Evolutionary conservation across 768 basidiomycete genomes (phyloP).

Genomic region (Pisolithus microcarpus): DNA sequence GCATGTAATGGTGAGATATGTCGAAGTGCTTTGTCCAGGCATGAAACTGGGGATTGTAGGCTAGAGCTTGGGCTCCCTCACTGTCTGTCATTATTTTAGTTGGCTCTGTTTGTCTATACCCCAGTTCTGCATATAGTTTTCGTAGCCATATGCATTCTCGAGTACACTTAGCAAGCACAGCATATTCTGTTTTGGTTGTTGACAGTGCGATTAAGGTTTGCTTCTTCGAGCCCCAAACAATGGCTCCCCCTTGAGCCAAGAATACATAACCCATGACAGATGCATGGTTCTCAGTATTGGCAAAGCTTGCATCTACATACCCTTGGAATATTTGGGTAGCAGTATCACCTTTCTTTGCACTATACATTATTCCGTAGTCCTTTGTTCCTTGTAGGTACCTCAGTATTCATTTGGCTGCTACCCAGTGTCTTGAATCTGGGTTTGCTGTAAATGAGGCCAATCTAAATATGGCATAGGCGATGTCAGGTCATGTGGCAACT

Average conservation of each 20-base stretch:
- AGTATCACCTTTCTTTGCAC: not conserved
- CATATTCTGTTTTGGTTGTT: conserved; percentile 1
- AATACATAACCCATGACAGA: conserved; percentile 21
- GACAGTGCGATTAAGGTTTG: too few species aligned
- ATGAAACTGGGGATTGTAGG: conserved; percentile 1
- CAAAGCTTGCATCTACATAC: conserved; percentile 15
- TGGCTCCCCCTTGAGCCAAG: conserved; percentile 5
- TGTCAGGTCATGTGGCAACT: conserved; percentile 8
- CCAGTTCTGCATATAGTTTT: conserved; percentile 28
- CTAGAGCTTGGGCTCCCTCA: conserved; percentile 22
- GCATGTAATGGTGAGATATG: too few species aligned
- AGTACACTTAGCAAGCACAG: not conserved
- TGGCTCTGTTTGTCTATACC: conserved; percentile 13
- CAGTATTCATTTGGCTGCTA: conserved; percentile 8
- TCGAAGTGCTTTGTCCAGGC: too few species aligned
- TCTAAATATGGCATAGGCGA: conserved; percentile 5
- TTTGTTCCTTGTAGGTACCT: not conserved
- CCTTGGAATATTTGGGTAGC: conserved; percentile 3
- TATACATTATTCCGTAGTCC: too few species aligned
- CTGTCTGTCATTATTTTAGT: conserved; percentile 15
- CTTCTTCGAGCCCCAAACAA: too few species aligned
- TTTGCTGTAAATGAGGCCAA: conserved; percentile 8
- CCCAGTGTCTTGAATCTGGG: conserved; percentile 6
- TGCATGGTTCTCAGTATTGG: conserved; percentile 12
- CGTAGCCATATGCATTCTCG: conserved; percentile 9